Percentiles rank a stretch among this genome's conserved stretches.
Conservation (phyloP, 371 early-diverging fungal species). For the Mortierella sp. region DNA sequence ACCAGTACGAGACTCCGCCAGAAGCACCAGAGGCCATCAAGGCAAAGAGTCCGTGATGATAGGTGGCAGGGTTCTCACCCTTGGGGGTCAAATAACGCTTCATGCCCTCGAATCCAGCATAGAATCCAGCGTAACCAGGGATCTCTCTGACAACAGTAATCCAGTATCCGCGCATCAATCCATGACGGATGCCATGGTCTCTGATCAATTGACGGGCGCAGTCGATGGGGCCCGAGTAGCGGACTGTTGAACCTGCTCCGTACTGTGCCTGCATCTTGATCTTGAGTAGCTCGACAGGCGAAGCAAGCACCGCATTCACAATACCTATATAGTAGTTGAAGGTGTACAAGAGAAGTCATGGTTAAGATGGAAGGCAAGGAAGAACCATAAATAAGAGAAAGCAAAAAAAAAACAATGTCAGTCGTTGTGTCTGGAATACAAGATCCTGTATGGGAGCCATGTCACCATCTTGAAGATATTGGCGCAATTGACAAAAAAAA, state of each 20-base stretch:
- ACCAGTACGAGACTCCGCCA: constrained; percentile 87
- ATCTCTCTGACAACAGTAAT: constrained; percentile 83
- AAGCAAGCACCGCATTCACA: constrained; percentile 80
- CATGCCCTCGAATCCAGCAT: constrained; percentile 82
- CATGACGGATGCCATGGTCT: constrained; percentile 75
- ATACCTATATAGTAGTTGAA: constrained; percentile 57
- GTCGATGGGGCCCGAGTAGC: constrained; percentile 74
- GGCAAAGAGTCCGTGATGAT: constrained; percentile 58
- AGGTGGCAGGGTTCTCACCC: constrained; percentile 62
- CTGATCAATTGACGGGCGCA: constrained; percentile 73
- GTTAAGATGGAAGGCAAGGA: constrained; percentile 4
- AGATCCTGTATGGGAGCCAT: neutral
- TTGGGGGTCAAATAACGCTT: constrained; percentile 70
- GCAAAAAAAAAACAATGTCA: neutral
- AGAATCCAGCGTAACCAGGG: constrained; percentile 89
- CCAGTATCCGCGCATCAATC: constrained; percentile 86
- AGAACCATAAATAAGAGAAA: neutral
- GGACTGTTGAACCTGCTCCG: constrained; percentile 56
- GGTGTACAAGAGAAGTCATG: neutral
- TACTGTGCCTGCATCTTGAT: constrained; percentile 86
- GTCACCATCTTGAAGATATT: constrained; percentile 5
- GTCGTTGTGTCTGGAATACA: neutral
- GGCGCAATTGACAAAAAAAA: constrained; percentile 2
- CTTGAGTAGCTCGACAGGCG: constrained; percentile 88
- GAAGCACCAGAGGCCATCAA: constrained; percentile 83